phyloP scores from a whole-genome alignment of 1,284 basidiomycete genomes.

The Tilletia setariae region DNA sequence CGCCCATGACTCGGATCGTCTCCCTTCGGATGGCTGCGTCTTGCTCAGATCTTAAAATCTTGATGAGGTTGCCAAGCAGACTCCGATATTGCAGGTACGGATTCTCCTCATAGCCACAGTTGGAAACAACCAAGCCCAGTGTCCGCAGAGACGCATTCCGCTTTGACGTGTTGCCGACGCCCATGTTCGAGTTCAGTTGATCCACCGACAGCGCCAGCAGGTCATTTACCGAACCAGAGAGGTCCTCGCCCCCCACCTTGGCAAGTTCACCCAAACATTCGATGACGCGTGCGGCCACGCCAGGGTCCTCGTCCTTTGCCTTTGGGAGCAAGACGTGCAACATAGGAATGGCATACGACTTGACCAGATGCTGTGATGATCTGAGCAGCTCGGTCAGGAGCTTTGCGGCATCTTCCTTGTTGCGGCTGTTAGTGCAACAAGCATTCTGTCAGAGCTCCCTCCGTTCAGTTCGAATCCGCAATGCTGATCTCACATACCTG shows the following conservation, averaged over 20 bases:
- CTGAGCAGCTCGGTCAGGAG: conserved; percentile 50
- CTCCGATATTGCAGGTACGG: conserved; percentile 89
- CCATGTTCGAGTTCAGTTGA: conserved; percentile 78
- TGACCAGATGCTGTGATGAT: conserved; percentile 88
- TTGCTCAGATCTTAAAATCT: conserved; percentile 81
- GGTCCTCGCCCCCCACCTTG: conserved; percentile 88
- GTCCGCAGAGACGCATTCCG: conserved; percentile 92
- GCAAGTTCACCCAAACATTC: conserved; percentile 93
- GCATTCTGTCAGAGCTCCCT: neutral
- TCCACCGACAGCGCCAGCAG: conserved; percentile 87
- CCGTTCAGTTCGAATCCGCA: neutral
- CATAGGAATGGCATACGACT: conserved; percentile 95
- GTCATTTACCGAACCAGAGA: conserved; percentile 74
- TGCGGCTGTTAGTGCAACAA: conserved; percentile 64
- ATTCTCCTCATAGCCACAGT: conserved; percentile 88
- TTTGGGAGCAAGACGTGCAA: conserved; percentile 84
- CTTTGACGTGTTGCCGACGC: conserved; percentile 27
- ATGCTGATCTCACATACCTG: neutral
- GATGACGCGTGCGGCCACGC: conserved; percentile 87
- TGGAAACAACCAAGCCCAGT: conserved; percentile 90
- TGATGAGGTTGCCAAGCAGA: conserved; percentile 78
- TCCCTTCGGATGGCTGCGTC: conserved; percentile 70
- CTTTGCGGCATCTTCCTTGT: conserved; percentile 62
- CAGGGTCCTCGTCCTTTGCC: conserved; percentile 77
- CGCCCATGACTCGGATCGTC: conserved; percentile 86